Evolutionary conservation across 768 basidiomycete genomes (phyloP), one percentile per base, ranked within the genome.

Genomic region (Termitomyces heimii): DNA sequence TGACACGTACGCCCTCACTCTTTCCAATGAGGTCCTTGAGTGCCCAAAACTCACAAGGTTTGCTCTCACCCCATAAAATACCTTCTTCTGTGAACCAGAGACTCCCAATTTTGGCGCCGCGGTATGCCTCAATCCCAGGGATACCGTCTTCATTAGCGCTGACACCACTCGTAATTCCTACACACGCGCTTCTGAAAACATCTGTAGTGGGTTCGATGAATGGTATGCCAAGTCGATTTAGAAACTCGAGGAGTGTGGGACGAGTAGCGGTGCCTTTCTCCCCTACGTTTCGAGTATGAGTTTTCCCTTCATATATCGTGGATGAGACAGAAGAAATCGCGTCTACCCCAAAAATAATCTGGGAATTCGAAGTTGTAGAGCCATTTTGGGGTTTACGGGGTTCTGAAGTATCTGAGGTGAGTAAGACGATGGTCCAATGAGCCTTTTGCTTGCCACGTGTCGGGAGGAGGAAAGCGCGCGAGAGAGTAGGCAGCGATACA

Each of bases 31-130:
- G 68, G 60, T 85, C 81, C 45, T 77, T 73, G 24, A 86, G 69
- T 3, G 83, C 71, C 84, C 89, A 91, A 64, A 88, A 91, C 62
- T 89, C 86, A 64, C 86, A 89, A 2, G 88, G 88, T 60, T 86
- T 87, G 65, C 80, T 82, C 66, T 89, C 85, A 24, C 85, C 88
- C 81, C 86, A 87, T 8, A 92, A 76, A 16, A 92, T 76, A 6
- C 88, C 89, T 24, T 75, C 73, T 40, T 76, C 70, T 46, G 86
- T 74, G 74, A 91, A 92, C 85, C 88, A 88, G 40, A 92, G 71
- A 46, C 77, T 85, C 1, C 88, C 88, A 2, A 76, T 67, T 66
- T 89, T 90, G 1, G 88, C 88, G n/a, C 80, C 80, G 31, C 84
- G 80, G 67, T 87, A 85, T 5, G 86, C 87, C 55, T 87, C 82